These are phyloP conservation scores for Sporothrix pallida DNA, from an alignment of 2,329 filamentous ascomycete species.

Conservation along the genomic window DNA sequence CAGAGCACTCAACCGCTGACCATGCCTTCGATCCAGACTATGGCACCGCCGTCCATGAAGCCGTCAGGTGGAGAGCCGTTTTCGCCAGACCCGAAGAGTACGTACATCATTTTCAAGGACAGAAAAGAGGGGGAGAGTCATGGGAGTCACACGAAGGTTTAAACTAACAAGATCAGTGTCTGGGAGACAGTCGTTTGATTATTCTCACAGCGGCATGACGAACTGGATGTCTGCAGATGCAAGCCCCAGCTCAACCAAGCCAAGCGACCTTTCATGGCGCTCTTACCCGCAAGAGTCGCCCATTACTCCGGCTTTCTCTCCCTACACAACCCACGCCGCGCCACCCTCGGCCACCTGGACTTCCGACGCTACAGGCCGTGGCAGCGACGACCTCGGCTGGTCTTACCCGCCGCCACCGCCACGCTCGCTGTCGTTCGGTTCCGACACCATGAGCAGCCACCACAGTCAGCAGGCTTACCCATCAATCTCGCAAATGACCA, in stretches of 20 bases:
- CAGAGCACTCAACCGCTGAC: slow-evolving; percentile 50
- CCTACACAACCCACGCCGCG: slow-evolving; percentile 53
- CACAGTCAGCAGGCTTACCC: slow-evolving; percentile 47
- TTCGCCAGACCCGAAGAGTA: slow-evolving; percentile 52
- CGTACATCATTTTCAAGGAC: slow-evolving; percentile 40
- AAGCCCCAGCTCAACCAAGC: slow-evolving; percentile 50
- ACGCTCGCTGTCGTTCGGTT: slow-evolving; percentile 57
- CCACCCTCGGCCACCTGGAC: slow-evolving; percentile 51
- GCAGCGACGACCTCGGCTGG: slow-evolving; percentile 53
- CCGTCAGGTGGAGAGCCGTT: slow-evolving; percentile 48
- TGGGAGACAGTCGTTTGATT: slow-evolving; percentile 41
- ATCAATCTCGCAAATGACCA: slow-evolving; percentile 47
- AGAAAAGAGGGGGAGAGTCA: too few species aligned
- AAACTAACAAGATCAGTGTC: slow-evolving; percentile 38
- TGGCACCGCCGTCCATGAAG: slow-evolving; percentile 53
- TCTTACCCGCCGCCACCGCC: slow-evolving; percentile 49
- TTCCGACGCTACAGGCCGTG: slow-evolving; percentile 48
- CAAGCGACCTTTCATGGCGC: slow-evolving; percentile 56
- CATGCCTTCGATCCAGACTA: slow-evolving; percentile 53
- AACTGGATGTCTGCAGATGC: slow-evolving; percentile 56
- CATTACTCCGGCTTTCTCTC: slow-evolving; percentile 56
- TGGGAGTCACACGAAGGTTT: neutral
- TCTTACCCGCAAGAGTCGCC: slow-evolving; percentile 58
- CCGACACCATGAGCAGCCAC: slow-evolving; percentile 49
- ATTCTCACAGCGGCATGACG: slow-evolving; percentile 48